Evolutionary conservation across 2,329 filamentous ascomycete genomes (phyloP).

Genomic region (Incumbomyces lentus): DNA sequence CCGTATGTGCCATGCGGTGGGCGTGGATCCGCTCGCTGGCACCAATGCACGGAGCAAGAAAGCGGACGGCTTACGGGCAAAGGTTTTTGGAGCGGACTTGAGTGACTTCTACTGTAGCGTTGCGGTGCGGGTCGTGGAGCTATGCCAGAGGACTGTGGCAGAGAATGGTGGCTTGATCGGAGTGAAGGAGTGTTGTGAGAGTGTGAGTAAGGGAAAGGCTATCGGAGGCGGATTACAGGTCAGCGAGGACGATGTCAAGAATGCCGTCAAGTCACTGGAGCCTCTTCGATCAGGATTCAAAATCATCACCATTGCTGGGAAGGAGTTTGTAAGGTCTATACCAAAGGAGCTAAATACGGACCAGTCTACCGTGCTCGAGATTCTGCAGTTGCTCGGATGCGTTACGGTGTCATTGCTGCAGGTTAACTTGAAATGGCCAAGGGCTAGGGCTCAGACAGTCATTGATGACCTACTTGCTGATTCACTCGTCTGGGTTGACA

Average conservation of each 20-base stretch:
- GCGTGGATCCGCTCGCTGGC: slow-evolving; percentile 84
- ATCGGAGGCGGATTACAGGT: slow-evolving; percentile 68
- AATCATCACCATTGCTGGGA: slow-evolving; percentile 71
- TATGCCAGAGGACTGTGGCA: slow-evolving; percentile 72
- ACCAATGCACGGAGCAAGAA: slow-evolving; percentile 43
- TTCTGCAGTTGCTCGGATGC: slow-evolving; percentile 78
- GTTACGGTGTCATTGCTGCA: slow-evolving; percentile 83
- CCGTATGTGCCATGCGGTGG: slow-evolving; percentile 95
- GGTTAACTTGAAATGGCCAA: slow-evolving; percentile 76
- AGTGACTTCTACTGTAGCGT: slow-evolving; percentile 99
- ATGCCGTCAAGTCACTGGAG: slow-evolving; percentile 75
- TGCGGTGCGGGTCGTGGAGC: slow-evolving; percentile 87
- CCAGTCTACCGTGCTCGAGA: slow-evolving; percentile 85
- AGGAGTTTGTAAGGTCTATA: slow-evolving; percentile 80
- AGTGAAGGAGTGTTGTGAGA: slow-evolving; percentile 66
- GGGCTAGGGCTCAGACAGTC: slow-evolving; percentile 74
- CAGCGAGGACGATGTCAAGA: slow-evolving; percentile 83
- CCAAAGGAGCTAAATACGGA: slow-evolving; percentile 93
- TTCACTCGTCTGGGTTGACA: slow-evolving; percentile 89
- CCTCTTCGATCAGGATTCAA: slow-evolving; percentile 83
- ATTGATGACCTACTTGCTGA: slow-evolving; percentile 82
- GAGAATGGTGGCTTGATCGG: slow-evolving; percentile 92
- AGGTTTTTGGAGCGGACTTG: slow-evolving; percentile 79
- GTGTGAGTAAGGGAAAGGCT: slow-evolving; percentile 60
- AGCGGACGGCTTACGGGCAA: slow-evolving; percentile 72